phyloP scores from a whole-genome alignment of 2,329 filamentous ascomycete genomes.

The Lithohypha guttulata region DNA sequence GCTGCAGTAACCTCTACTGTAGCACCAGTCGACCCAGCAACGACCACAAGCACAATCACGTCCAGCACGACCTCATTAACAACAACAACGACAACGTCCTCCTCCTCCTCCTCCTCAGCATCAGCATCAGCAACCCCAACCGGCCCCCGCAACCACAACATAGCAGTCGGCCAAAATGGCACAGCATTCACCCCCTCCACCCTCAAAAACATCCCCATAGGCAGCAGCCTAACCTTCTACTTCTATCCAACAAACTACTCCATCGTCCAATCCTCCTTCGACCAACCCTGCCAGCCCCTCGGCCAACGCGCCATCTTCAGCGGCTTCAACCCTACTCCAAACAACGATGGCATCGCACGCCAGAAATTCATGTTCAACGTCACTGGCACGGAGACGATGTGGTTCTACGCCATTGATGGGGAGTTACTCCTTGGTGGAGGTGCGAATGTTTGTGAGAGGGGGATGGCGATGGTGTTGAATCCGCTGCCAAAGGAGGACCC shows the following conservation, averaged over 20 bases:
- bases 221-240: conserved; percentile 43
- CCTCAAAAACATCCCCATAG: conserved; percentile 20
- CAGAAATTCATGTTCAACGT: conserved; percentile 1
- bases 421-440: neutral
- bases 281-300: conserved; percentile 38
- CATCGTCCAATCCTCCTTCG: conserved; percentile 40
- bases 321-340: conserved; percentile 27
- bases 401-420: conserved; percentile 1
- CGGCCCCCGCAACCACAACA: neutral
- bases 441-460: neutral
- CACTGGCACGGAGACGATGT: neutral
- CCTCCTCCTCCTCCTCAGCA: neutral
- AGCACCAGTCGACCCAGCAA: too few relatives aligned
- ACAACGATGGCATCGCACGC: neutral
- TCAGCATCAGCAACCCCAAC: neutral
- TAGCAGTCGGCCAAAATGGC: neutral
- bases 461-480: conserved; percentile 1
- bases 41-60: too few relatives aligned
- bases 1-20: too few relatives aligned
- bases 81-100: neutral
- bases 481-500: neutral
- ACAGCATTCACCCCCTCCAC: neutral
- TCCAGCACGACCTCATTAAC: neutral
- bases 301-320: conserved; percentile 30
- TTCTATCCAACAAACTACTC: conserved; percentile 43